Base-by-base conservation (phyloP, 805 yeast species). In the Candida railenensis region DNA sequence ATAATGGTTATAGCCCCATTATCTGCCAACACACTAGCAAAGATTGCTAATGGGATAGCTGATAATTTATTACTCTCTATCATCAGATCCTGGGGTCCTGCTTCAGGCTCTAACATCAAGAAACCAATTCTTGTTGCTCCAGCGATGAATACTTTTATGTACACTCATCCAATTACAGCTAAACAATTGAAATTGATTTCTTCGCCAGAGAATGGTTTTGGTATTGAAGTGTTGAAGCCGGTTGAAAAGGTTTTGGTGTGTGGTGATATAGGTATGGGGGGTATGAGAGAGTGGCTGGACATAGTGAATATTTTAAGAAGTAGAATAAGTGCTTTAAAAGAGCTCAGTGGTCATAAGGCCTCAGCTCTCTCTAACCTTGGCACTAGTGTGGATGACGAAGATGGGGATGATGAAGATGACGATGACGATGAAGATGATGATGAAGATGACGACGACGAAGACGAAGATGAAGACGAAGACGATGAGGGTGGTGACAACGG, bases 251-350 rank as follows among this genome's bases (percentile, higher is more conserved):
- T 73, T 1, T 62, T 73, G 49, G 71, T 73, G 5, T 73, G 78
- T 58, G 78, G 78, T 4, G 78, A 73, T 51, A 73, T 73, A 40
- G 78, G 78, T 1, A 72, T 73, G 77, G 78, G 78, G 3, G 78
- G 78, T 5, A 73, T 73, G 78, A 56, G 77, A 43, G 78, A 73
- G 57, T 73, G 78, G 78, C 60, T 54, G 49, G 78, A 73, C 30
- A 57, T 72, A 21, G 78, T 73, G 20, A 77, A 73, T 48, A 70
- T 68, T 15, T 54, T 73, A 43, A 59, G 75, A 44, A 61, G 71
- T 37, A 61, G 65, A 44, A 65, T 71, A 40, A 56, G 50, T 38
- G 46, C 53, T 3, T 51, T 71, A 34, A 61, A 62, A 42, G 60
- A 58, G 2, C 67, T 52, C 2, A 59, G 61, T 5, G 62, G 53